Evolutionary conservation across 2,329 filamentous ascomycete genomes (phyloP), one percentile per base, ranked within the genome.

Genomic region (Knufia fluminis): DNA sequence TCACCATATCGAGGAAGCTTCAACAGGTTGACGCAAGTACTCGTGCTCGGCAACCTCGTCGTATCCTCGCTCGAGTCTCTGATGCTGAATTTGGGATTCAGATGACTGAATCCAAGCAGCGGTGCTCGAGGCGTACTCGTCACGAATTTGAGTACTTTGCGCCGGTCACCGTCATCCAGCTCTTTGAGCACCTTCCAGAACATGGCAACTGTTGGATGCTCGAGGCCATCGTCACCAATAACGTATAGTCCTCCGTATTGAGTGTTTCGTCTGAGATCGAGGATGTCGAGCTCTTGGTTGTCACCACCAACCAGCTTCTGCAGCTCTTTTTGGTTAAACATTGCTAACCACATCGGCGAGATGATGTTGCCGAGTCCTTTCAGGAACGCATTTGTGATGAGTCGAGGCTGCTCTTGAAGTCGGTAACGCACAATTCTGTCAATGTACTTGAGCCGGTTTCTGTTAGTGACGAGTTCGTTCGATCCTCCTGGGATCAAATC

Each of bases 271-370:
- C 90, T 80, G 35, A 97, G 75, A 64, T 98, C 92, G 23, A 85
- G 80, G 31, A 98, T 77, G 61, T 96, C 85, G 51, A 98, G 94
- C 54, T 86, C 82, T 8, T 83, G 83, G 23, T 82, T 83, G 59
- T 94, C 89, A 38, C 92, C 92, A 47, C 89, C 87, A 14, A 98
- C 85, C 4, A 98, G 81, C 1, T 87, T 92, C 68, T 97, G 92
- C 3, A 98, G 77, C 65, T 98, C 92, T 2, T 80, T 80, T 65
- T 96, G 91, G 66, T 98, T 98, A 73, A 98, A 98, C 92, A 98
- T 97, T 60, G 85, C 89, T 3, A 98, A 77, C 92, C 92, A 98
- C 2, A 80, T 80, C 0, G 91, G 90, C 51, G 90, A 84, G 56
- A 98, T 92, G 62, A 98, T 94, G 56, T 83, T 76, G 19, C 85